Conservation (phyloP, 768 basidiomycete genomes). For the Gymnopilus junonius region DNA sequence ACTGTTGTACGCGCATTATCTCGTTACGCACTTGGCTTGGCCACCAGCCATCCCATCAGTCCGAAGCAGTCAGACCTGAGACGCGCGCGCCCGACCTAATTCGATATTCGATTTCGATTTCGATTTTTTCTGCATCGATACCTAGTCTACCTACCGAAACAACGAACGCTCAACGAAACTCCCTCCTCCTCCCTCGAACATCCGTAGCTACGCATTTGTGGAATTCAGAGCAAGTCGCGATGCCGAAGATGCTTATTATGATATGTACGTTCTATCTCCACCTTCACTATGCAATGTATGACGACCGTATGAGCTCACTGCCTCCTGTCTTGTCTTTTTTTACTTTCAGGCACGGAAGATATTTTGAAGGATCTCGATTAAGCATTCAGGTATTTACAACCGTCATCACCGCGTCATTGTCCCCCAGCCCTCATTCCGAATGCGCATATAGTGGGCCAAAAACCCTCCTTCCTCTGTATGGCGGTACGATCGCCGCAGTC, state of each 20-base stretch:
- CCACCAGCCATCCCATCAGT: slow-evolving; percentile 6
- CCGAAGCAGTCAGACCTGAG: not conserved
- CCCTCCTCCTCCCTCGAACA: slow-evolving; percentile 29
- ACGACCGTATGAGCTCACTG: not conserved
- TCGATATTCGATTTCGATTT: slow-evolving; percentile 18
- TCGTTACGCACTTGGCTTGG: slow-evolving; percentile 13
- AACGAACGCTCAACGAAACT: slow-evolving; percentile 41
- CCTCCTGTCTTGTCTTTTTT: not conserved
- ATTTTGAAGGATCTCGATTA: slow-evolving; percentile 42
- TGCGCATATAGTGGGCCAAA: slow-evolving; percentile 37
- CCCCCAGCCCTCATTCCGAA: not conserved
- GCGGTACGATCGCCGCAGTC: slow-evolving; percentile 35
- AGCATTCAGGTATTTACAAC: slow-evolving; percentile 35
- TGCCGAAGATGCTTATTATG: slow-evolving; percentile 43
- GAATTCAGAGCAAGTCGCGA: slow-evolving; percentile 40
- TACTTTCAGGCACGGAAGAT: slow-evolving; percentile 36
- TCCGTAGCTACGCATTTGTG: slow-evolving; percentile 43
- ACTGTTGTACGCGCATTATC: not conserved
- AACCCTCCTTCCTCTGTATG: slow-evolving; percentile 43
- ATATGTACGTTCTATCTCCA: slow-evolving; percentile 32
- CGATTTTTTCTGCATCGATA: slow-evolving; percentile 14
- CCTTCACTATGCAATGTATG: too few relatives aligned
- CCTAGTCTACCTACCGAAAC: slow-evolving; percentile 18
- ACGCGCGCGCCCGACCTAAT: slow-evolving; percentile 6
- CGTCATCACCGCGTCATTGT: not conserved